Percentiles rank a stretch among this genome's conserved stretches.
phyloP scores from a whole-genome alignment of 2,329 filamentous ascomycete genomes.

The Coleophoma cylindrospora region DNA sequence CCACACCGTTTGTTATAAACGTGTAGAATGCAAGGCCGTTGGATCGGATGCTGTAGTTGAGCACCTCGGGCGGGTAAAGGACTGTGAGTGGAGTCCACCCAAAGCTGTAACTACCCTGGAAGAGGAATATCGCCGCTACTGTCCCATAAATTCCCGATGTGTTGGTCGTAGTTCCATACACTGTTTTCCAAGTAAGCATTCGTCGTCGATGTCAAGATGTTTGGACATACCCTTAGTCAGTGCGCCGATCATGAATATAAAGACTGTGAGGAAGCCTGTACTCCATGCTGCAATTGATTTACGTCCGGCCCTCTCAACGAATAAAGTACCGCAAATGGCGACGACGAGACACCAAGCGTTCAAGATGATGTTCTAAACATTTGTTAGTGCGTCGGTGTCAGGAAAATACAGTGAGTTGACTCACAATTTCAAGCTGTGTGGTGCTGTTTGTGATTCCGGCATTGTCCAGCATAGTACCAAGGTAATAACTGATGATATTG shows the following conservation, averaged over 20 bases:
- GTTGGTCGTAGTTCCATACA: constrained; percentile 5
- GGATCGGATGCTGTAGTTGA: constrained; percentile 41
- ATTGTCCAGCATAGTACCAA: not conserved
- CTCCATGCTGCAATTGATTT: constrained; percentile 36
- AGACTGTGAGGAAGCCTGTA: constrained; percentile 32
- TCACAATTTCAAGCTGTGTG: not conserved
- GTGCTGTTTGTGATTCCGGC: not conserved
- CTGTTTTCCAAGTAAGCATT: not conserved
- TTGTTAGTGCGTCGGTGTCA: constrained; percentile 9
- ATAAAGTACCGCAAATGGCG: constrained; percentile 35
- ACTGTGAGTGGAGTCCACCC: constrained; percentile 43
- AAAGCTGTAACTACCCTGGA: constrained; percentile 44
- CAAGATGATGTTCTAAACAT: constrained; percentile 39
- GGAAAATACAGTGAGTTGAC: not conserved
- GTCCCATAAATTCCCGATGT: constrained; percentile 8
- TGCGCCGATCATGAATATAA: constrained; percentile 45
- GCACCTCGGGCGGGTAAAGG: constrained; percentile 40
- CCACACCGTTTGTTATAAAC: constrained; percentile 9
- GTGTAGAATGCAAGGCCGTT: constrained; percentile 31
- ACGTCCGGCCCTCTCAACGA: constrained; percentile 37
- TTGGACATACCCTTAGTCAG: constrained; percentile 44
- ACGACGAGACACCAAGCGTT: constrained; percentile 43
- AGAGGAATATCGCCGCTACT: constrained; percentile 45
- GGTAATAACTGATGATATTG: constrained; percentile 1
- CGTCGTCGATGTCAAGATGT: not conserved